Evolutionary conservation across 2,329 filamentous ascomycete genomes (phyloP), one percentile per base, ranked within the genome.

Genomic region (Talaromyces marneffei): DNA sequence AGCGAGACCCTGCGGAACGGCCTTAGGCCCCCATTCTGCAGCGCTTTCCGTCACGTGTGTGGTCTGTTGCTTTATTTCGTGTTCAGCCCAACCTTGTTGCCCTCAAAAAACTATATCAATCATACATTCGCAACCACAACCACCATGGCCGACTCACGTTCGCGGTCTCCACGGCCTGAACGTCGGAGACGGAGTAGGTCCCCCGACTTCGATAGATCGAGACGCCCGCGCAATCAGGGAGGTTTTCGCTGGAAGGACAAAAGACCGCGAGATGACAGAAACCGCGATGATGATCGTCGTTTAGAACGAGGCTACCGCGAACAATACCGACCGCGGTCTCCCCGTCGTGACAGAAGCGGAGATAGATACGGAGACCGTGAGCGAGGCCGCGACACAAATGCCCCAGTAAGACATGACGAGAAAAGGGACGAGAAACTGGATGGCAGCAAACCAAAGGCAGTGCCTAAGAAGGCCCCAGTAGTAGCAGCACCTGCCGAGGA

Each of bases 401-500:
- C 69, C n/a, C 65, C 42, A 18, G 14, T 52, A 35, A 56, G 37
- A 33, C 48, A 31, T n/a, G 39, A 39, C 31, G 40, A 46, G 4
- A 40, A 20, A n/a, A 69, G 72, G 40, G 75, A 74, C 52, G 69
- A 74, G 42, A 70, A 63, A 67, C 78, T 70, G 71, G 80, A 70
- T 71, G 69, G 70, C 57, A 77, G 77, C 63, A 77, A 78, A 59
- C 74, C 79, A 56, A 76, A 77, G 59, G 77, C 67, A 59, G 67
- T 72, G 54, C 65, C 72, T 57, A 72, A 72, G 64, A 69, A 70
- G n/a, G 65, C 69, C 0, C 66, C 71, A 7, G 64, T 73, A 31
- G 70, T 78, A 7, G 70, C 74, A 64, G 75, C 72, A 40, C 77
- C 80, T 5, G 42, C 31, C 8, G 89, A 95, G 71, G 88, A 91